Base-by-base conservation (phyloP, 305 asterid species). In the Fraxinus albicans region DNA sequence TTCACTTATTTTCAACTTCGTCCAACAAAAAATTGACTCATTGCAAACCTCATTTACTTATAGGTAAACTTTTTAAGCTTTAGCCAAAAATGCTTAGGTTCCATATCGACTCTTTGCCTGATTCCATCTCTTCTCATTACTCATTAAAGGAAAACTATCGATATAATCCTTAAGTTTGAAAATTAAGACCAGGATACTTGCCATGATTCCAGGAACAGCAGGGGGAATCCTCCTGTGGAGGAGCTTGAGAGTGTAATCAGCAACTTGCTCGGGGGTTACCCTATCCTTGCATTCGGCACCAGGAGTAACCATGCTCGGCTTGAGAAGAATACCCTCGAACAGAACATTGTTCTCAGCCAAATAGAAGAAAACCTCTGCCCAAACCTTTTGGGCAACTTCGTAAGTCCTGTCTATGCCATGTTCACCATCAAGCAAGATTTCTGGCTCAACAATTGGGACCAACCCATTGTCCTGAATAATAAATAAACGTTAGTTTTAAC, bases 361-460 rank as follows among this genome's bases (percentile, higher is more conserved):
- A 94, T 94, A 94, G 90, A 86, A 94, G 93, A 94, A 93, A 27
- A 93, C 97, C 90, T 93, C 98, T 0, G 98, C 95, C 98, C 97
- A 94, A 4, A 93, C 97, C 83, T 92, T 84, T 44, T 76, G 88
- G 17, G 98, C 98, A 9, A 93, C 97, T 93, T 94, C 98, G 38
- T 89, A 93, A 77, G 95, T 93, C 91, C 92, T 91, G 83, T 93
- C 98, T 12, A 94, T 94, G 27, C 91, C 89, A 74, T 94, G 98
- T 7, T 92, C 97, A 35, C 98, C 98, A 63, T 94, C 97, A 73
- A 94, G 88, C 88, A 94, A 76, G 88, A 94, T 92, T 65, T 93
- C 97, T 82, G 98, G 98, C 89, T 94, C 98, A 84, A 94, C 98
- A 77, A 94, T 94, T 36, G 98, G 98, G 85, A 93, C 98, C 94